Base-by-base conservation (phyloP, 2,329 filamentous ascomycete genomes). In the Microdochium bolleyi region DNA sequence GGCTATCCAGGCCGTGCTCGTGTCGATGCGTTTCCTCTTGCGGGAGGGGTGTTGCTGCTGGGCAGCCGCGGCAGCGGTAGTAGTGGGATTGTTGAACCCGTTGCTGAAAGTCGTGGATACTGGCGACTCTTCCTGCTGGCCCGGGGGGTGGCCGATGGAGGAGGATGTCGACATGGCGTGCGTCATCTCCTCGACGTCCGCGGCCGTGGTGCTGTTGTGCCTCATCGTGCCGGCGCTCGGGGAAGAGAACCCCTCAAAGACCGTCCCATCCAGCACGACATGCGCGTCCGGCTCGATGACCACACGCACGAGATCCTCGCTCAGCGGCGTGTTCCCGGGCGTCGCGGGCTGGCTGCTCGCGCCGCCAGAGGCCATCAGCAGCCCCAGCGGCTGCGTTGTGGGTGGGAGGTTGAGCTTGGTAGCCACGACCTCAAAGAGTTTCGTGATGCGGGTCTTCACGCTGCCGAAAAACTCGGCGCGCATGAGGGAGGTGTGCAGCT, bases 371-470 rank as follows among this genome's bases (percentile, higher is more conserved):
- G 79, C 73, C 80, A 88, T 85, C 66, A 88, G 75, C 37, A 88
- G 70, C 8, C 87, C 85, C 1, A 88, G 68, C 0, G 86, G 82
- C 54, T 80, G 74, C 0, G 74, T 76, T 0, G 77, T 78, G 0
- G 74, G 73, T 11, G 87, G 82, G 5, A 91, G 67, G 56, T 85
- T 87, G 59, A 94, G 79, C 66, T 92, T 95, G 32, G 85, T 85
- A 2, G 87, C 83, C n/a, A 96, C 78, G 9, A 95, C 85, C 60
- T 89, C 85, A 58, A 95, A 82, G 5, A 96, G 73, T 52, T 84
- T 85, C 0, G 83, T 78, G 19, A 96, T 76, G 51, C 89, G 80
- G 11, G 81, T 77, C 58, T 87, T 86, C 4, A 84, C 82, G 49
- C 87, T 79, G 14, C 83, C 82, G 59, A 88, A 81, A 70, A 96